Evolutionary conservation across 2,329 filamentous ascomycete species (phyloP), one percentile per base, ranked within the genome.

Genomic region (Fusarium domesticum): DNA sequence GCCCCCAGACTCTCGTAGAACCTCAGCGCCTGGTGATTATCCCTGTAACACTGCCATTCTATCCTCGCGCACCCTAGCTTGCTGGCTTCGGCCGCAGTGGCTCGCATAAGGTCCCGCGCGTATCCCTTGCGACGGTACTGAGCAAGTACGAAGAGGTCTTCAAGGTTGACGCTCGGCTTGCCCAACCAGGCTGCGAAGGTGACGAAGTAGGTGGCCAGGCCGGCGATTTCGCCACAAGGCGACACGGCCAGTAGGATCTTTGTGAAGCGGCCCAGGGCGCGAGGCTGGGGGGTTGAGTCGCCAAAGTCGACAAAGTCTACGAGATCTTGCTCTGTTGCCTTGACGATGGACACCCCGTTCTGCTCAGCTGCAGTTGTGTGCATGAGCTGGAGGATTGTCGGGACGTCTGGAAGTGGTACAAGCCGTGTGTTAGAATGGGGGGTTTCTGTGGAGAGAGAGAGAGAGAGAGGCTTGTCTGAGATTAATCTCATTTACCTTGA

Each of bases 131-230:
- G 44, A 20, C 44, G 44, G 18, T 43, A 36, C 31, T 19, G 31
- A 18, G 35, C 40, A 6, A 28, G 16, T 18, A 47, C 41, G 17
- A 25, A 47, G 18, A 43, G 40, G 33, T 47, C 40, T 15, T 47
- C 44, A 5, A 43, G 36, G 14, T 35, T 38, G 17, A 43, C 40
- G 19, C 43, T 30, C 7, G 34, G 20, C 12, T 34, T 25, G 14
- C 38, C 43, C 6, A 42, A 25, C 39, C 39, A 46, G 16, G 39
- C 39, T 10, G 34, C 43, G 28, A 39, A 47, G 3, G 40, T 38
- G 35, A 47, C 8, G 31, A 43, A 47, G 35, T 43, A 47, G 23
- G 41, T 47, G 19, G 45, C 40, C 40, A 44, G 43, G 35, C 40
- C 45, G 15, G 45, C 40, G 18, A 47, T 16, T 6, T 30, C 18